Evolutionary conservation across 78 protist genomes (phyloP), one percentile per base, ranked within the genome.

Genomic region (Polysphondylium violaceum): DNA sequence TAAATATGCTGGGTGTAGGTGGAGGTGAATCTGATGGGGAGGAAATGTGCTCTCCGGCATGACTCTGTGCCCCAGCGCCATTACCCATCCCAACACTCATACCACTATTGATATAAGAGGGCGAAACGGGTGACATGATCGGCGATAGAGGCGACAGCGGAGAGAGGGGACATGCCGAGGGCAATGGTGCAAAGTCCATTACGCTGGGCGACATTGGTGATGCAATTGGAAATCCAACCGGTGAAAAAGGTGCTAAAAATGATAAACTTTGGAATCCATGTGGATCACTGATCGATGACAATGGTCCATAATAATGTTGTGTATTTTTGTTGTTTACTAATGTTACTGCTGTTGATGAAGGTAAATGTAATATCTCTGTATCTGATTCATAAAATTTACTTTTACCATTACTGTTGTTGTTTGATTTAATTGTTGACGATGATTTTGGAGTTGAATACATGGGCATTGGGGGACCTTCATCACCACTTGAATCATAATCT

Each of bases 141-240:
- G 89, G 89, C 29, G 89, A 81, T 36, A 81, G 35, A 0, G 91
- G 91, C 12, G 91, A 83, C 19, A 69, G 51, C 0, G 91, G 91
- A 9, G 91, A 83, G 3, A 83, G 55, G 11, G 79, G 91, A 51
- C 56, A 56, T 2, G n/a, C 40, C n/a, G 89, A 50, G 65, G 76
- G 50, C 4, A 81, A 35, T 59, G 91, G 71, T 27, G 35, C 60
- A 2, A 83, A 33, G 33, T 83, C 91, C 14, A 83, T 19, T 59
- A 83, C 64, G 11, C 91, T 72, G 29, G 91, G 91, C 44, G 91
- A 83, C 64, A 83, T 69, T 51, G 91, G 91, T 69, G 91, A 83
- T 53, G 72, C 71, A 21, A 79, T 55, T 27, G 89, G 89, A 17
- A 83, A 83, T 6, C 56, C 71, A 63, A 83, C 47, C 19, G 91